A percentile compares a stretch with the other conserved stretches of the same genome.
phyloP scores from a whole-genome alignment of 2,329 filamentous ascomycete genomes.

The Hypoxylon sp. region DNA sequence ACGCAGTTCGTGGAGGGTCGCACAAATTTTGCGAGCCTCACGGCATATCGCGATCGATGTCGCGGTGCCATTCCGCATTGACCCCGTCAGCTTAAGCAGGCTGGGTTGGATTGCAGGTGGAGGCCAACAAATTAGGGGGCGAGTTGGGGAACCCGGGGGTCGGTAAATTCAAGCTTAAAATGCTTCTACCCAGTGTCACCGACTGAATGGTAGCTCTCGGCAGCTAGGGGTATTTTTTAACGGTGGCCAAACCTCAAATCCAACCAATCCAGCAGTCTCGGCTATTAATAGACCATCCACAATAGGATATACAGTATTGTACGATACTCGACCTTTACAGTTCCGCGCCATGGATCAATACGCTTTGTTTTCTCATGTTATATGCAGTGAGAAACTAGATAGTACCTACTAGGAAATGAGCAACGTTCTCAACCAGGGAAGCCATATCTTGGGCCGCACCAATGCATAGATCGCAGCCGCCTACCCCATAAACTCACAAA shows the following conservation, averaged over 20 bases:
- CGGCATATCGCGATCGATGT: slow-evolving; percentile 33
- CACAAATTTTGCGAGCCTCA: slow-evolving; percentile 19
- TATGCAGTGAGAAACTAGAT: neutral
- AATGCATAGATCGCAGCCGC: slow-evolving; percentile 7
- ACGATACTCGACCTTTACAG: neutral
- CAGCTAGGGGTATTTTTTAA: slow-evolving; percentile 8
- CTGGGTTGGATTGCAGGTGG: slow-evolving; percentile 8
- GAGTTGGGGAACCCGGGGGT: slow-evolving; percentile 8
- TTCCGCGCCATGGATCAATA: neutral
- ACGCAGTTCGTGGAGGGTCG: slow-evolving; percentile 6
- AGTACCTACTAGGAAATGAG: slow-evolving; percentile 7
- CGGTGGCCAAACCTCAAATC: slow-evolving; percentile 17
- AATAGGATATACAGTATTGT: neutral
- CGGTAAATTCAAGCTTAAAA: slow-evolving; percentile 27
- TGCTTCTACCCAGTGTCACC: slow-evolving; percentile 23
- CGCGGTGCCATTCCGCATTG: slow-evolving; percentile 26
- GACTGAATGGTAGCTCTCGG: slow-evolving; percentile 28
- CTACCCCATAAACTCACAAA: neutral
- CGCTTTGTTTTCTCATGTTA: neutral
- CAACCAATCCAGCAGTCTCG: too few species aligned
- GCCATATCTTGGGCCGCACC: slow-evolving; percentile 3
- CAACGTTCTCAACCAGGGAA: slow-evolving; percentile 5
- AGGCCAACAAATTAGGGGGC: slow-evolving; percentile 5
- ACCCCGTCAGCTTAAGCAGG: slow-evolving; percentile 18
- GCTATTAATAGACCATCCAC: slow-evolving; percentile 22